These are phyloP conservation scores for Larix kaempferi DNA, from an alignment of 75 land plant genomes.

Conservation along the genomic window DNA sequence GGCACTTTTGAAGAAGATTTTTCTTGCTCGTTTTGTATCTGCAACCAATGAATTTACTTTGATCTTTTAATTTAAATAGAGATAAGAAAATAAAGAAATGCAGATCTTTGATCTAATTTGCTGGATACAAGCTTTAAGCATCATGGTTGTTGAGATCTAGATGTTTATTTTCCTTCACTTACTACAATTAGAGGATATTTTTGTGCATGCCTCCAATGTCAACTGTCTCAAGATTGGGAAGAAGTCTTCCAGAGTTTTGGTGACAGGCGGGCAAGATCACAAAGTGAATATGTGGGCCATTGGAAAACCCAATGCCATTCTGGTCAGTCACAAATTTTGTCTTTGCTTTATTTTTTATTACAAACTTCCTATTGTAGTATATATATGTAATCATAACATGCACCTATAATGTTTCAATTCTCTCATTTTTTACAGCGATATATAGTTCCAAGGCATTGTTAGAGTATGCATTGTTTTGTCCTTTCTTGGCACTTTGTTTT, in stretches of 20 bases:
- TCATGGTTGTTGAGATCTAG: not conserved
- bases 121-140: not conserved
- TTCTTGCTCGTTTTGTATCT: not conserved
- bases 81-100: not conserved
- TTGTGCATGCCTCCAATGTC: slow-evolving; percentile 76
- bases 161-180: not conserved
- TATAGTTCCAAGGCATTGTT: no score
- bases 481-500: not conserved
- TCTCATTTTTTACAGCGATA: not conserved
- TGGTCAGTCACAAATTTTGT: slow-evolving; percentile 39
- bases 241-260: slow-evolving; percentile 68
- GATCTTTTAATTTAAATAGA: not conserved
- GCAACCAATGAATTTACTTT: not conserved
- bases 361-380: not conserved
- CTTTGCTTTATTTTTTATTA: not conserved
- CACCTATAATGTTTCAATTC: not conserved
- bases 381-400: not conserved
- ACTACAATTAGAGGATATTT: slow-evolving; percentile 74
- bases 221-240: slow-evolving; percentile 85
- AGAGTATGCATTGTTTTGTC: not conserved
- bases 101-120: not conserved
- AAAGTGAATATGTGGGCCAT: slow-evolving; percentile 92
- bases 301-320: slow-evolving; percentile 80
- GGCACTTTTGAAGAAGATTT: not conserved
- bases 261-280: slow-evolving; percentile 92